A percentile compares a stretch with the other conserved stretches of the same genome.
Conservation (phyloP, 441 rosid species). For the Geranium incanum region DNA sequence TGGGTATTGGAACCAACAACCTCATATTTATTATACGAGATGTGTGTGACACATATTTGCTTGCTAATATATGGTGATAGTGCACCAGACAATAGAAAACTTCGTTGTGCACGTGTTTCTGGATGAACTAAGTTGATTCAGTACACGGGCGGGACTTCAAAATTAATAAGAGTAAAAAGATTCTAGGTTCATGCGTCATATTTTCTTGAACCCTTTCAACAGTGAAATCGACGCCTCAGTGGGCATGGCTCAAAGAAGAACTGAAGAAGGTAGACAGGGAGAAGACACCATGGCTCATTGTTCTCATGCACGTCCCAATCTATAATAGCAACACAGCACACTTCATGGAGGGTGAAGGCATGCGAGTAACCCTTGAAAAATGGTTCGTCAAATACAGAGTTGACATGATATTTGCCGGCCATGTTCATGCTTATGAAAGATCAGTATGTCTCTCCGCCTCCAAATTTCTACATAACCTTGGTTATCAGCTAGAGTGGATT, state of each 20-base stretch:
- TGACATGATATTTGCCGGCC: slow-evolving; percentile 63
- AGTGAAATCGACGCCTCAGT: slow-evolving; percentile 70
- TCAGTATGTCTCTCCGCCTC: slow-evolving; percentile 35
- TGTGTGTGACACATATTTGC: neutral
- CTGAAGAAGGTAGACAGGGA: slow-evolving; percentile 53
- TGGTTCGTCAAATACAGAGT: slow-evolving; percentile 54
- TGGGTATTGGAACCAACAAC: too few species aligned
- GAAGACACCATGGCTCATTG: slow-evolving; percentile 74
- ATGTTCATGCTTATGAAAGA: slow-evolving; percentile 78
- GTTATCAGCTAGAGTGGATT: neutral
- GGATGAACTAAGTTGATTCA: neutral
- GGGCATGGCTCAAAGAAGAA: slow-evolving; percentile 50
- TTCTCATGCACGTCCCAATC: slow-evolving; percentile 57
- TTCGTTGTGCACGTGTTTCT: neutral
- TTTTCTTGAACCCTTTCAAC: slow-evolving; percentile 21
- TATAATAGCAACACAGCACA: slow-evolving; percentile 63
- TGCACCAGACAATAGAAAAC: neutral
- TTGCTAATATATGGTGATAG: neutral
- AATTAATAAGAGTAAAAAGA: neutral
- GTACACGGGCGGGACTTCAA: neutral
- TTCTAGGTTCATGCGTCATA: slow-evolving; percentile 10
- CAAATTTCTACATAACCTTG: neutral
- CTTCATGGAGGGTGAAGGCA: slow-evolving; percentile 73
- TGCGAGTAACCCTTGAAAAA: slow-evolving; percentile 55
- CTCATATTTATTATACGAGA: neutral